Conservation (phyloP, 1,284 basidiomycete genomes). For the Trichosporon asahii region DNA sequence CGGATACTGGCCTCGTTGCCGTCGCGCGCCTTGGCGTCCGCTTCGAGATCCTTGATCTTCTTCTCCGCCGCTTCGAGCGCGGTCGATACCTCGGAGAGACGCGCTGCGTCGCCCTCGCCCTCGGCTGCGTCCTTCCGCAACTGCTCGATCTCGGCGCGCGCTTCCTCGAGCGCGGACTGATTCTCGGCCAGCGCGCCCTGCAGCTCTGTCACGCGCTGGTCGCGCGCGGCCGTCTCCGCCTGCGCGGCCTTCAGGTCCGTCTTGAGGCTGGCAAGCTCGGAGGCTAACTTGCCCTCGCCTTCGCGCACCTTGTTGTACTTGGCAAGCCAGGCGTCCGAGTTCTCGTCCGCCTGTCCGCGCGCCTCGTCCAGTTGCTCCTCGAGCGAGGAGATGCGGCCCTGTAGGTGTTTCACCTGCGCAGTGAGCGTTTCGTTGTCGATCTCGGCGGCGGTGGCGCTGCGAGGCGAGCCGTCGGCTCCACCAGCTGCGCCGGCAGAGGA, state of each 20-base stretch:
- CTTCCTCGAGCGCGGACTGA: conserved; percentile 80
- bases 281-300: conserved; percentile 67
- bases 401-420: conserved; percentile 81
- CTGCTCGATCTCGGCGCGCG: conserved; percentile 82
- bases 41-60: neutral
- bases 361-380: conserved; percentile 85
- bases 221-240: conserved; percentile 63
- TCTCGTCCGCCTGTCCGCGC: conserved; percentile 66
- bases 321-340: conserved; percentile 64
- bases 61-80: neutral
- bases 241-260: conserved; percentile 62
- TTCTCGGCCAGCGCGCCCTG: conserved; percentile 85
- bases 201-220: conserved; percentile 69
- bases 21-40: conserved; percentile 19
- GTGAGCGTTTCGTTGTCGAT: conserved; percentile 90
- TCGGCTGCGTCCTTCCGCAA: conserved; percentile 12
- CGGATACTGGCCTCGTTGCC: conserved; percentile 42
- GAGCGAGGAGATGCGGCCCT: conserved; percentile 67
- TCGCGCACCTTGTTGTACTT: conserved; percentile 70
- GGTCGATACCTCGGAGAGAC: neutral
- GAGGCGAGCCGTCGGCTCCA: conserved; percentile 26
- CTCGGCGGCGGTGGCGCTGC: conserved; percentile 63
- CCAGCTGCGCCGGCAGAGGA: neutral
- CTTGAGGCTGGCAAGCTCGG: conserved; percentile 63
- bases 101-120: conserved; percentile 1